These are phyloP conservation scores for Boletus tylopilopsis DNA, from an alignment of 768 basidiomycete species.

Conservation along the genomic window DNA sequence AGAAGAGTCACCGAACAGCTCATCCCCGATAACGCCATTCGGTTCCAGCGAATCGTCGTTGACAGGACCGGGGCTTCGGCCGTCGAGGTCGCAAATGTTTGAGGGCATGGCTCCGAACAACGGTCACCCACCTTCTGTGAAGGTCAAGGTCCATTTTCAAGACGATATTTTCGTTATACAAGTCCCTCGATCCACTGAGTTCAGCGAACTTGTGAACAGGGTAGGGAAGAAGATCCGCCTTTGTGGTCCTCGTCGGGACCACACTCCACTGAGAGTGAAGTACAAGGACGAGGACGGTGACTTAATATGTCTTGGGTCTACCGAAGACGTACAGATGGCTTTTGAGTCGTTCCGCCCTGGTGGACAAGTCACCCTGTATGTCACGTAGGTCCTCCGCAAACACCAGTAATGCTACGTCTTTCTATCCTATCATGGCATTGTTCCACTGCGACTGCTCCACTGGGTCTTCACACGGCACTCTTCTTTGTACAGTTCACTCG, in stretches of 20 bases:
- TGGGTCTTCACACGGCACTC: conserved; percentile 5
- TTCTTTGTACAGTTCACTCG: conserved; percentile 10
- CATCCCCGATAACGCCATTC: conserved; percentile 85
- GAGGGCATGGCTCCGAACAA: conserved; percentile 37
- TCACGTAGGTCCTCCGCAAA: conserved; percentile 47
- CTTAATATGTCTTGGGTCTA: conserved; percentile 80
- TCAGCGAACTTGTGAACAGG: conserved; percentile 79
- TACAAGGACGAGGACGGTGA: conserved; percentile 94
- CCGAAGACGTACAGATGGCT: conserved; percentile 93
- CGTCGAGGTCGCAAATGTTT: conserved; percentile 53
- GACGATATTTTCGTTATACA: conserved; percentile 96
- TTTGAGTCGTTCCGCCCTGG: conserved; percentile 80
- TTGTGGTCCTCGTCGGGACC: conserved; percentile 78
- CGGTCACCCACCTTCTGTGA: conserved; percentile 50
- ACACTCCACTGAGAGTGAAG: conserved; percentile 79
- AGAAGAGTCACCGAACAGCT: conserved; percentile 80
- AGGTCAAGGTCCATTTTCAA: conserved; percentile 92
- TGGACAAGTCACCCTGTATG: conserved; percentile 79
- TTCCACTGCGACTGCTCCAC: conserved; percentile 9
- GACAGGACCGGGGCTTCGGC: conserved; percentile 51
- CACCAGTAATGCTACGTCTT: not conserved
- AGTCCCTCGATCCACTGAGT: conserved; percentile 76
- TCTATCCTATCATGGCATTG: not conserved
- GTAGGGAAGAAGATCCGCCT: conserved; percentile 91
- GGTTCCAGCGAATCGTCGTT: conserved; percentile 87